A percentile compares a stretch with the other conserved stretches of the same genome.
phyloP scores from a whole-genome alignment of 2,329 filamentous ascomycete genomes.

The Tolypocladium guangdongense region DNA sequence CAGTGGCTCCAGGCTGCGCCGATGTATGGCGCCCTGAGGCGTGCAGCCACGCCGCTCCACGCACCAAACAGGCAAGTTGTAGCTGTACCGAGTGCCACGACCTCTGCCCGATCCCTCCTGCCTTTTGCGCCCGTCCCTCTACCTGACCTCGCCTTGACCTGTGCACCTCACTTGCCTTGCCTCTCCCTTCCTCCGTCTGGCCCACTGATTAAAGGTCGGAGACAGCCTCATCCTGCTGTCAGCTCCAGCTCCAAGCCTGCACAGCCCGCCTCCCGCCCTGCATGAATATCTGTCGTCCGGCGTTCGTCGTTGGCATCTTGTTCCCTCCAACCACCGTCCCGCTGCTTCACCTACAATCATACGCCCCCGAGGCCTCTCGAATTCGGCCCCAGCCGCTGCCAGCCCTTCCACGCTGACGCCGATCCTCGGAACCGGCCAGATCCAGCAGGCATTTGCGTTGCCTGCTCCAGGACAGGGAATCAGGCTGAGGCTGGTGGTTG shows the following conservation, averaged over 20 bases:
- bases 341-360: not conserved
- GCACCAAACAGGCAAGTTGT: not conserved
- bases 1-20: not conserved
- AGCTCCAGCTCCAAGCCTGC: not conserved
- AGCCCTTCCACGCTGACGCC: not conserved
- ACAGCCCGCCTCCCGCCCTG: not conserved
- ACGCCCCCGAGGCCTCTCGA: not conserved
- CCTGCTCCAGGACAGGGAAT: not conserved
- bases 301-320: not conserved
- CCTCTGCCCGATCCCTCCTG: not conserved
- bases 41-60: not conserved
- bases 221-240: not conserved
- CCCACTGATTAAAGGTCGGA: not conserved
- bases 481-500: not conserved
- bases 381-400: not conserved
- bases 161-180: not conserved
- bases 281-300: not conserved
- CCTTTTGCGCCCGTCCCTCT: not conserved
- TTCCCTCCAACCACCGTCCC: not conserved
- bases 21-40: not conserved
- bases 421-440: not conserved
- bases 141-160: not conserved
- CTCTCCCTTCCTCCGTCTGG: not conserved
- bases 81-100: not conserved
- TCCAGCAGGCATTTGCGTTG: not conserved